Conservation (phyloP, 805 yeast species). For the Pichia gijzeniarum region DNA sequence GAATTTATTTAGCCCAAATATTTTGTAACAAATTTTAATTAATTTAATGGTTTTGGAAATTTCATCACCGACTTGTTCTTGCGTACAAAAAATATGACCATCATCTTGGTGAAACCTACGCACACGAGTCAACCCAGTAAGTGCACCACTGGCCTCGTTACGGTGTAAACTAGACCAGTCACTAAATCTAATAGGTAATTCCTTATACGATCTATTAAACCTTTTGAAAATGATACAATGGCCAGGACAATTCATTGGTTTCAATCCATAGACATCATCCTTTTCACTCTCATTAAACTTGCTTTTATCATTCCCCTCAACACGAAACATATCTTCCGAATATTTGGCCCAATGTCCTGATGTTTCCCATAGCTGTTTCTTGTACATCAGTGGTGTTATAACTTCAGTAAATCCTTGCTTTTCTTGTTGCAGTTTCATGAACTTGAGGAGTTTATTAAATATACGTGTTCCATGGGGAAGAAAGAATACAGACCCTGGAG, state of each 20-base stretch:
- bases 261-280: constrained; percentile 57
- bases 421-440: constrained; percentile 80
- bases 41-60: constrained; percentile 65
- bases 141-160: constrained; percentile 91
- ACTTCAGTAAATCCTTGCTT: constrained; percentile 87
- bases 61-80: constrained; percentile 68
- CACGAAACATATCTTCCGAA: constrained; percentile 89
- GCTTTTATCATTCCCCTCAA: constrained; percentile 48
- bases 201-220: constrained; percentile 75
- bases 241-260: constrained; percentile 47
- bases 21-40: constrained; percentile 66
- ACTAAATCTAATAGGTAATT: constrained; percentile 76
- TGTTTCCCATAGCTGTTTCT: constrained; percentile 75
- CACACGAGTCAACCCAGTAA: constrained; percentile 87
- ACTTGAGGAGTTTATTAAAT: constrained; percentile 68
- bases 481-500: constrained; percentile 92
- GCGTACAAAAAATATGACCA: constrained; percentile 90
- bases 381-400: constrained; percentile 83
- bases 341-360: constrained; percentile 97
- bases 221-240: constrained; percentile 80
- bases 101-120: constrained; percentile 97
- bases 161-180: constrained; percentile 92
- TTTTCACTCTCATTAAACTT: constrained; percentile 33
- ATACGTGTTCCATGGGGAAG: constrained; percentile 88
- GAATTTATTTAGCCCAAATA: constrained; percentile 55